Evolutionary conservation across 1,284 basidiomycete species (phyloP), one percentile per base, ranked within the genome.

Genomic region (Ustanciosporium gigantosporum): DNA sequence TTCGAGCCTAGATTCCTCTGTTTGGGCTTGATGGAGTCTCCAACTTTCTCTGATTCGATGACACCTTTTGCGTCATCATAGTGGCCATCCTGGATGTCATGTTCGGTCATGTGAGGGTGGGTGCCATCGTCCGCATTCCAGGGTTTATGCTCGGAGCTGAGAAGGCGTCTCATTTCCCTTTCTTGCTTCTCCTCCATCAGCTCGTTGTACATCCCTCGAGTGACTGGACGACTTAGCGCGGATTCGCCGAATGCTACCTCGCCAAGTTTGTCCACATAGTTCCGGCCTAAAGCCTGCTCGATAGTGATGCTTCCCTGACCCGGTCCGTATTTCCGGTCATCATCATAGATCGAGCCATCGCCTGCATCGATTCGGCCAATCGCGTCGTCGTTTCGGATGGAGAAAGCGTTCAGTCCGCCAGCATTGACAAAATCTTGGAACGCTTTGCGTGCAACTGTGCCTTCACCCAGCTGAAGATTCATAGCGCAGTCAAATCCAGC

Each of bases 221-320:
- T 69, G 2, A 69, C 67, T 3, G 67, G 67, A 5, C 67, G 41
- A 31, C 60, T 68, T 16, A 69, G 59, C 3, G 67, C 67, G 16
- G 60, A 65, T 36, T 69, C 67, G 5, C 67, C 67, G 35, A 69
- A 69, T 9, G 64, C 66, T 0, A 69, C 65, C 36, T 67, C 64
- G 11, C 67, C 67, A 3, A 69, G 60, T 45, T 64, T 65, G 31
- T 69, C 65, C 9, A 69, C 64, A 25, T 66, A 68, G 46, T 68
- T 69, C 20, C 51, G 37, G 1, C 67, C 67, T 4, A 69, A 39
- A 0, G 64, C 66, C 25, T 67, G 45, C 31, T 53, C 50, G 15
- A 62, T 52, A 3, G 55, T 59, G 39, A 69, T 49, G 22, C 49
- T 52, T 3, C 31, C 56, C 9, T 37, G 32, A 8, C 31, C 43